Evolutionary conservation across 140 eudicot genomes (phyloP).

Genomic region (Ambrosia hybrid): DNA sequence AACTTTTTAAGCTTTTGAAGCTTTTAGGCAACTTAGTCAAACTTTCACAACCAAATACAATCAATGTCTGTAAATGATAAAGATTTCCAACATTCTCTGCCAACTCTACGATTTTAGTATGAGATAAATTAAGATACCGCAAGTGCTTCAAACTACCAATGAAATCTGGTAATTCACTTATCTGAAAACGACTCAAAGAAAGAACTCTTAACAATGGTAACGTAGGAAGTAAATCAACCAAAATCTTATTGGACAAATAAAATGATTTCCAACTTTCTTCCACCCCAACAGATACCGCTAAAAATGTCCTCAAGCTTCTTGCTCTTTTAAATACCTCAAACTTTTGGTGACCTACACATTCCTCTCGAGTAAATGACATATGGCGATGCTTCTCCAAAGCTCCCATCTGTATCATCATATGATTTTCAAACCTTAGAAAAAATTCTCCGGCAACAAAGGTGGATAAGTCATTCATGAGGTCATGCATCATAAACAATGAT

Average conservation of each 20-base stretch:
- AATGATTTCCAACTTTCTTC: background rate
- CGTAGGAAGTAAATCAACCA: background rate
- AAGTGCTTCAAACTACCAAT: background rate
- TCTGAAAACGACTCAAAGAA: background rate
- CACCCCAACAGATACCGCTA: background rate
- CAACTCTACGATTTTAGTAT: background rate
- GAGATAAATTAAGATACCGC: background rate
- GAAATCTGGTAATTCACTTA: background rate
- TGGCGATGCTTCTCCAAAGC: background rate
- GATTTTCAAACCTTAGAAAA: background rate
- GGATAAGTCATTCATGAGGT: background rate
- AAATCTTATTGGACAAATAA: background rate
- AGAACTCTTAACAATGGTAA: background rate
- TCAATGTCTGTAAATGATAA: background rate
- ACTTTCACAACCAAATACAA: background rate
- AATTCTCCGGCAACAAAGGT: background rate
- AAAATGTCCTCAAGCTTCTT: background rate
- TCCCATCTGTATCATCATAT: background rate
- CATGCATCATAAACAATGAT: too few relatives aligned
- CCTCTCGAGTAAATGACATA: background rate
- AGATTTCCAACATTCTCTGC: background rate
- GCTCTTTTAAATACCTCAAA: background rate
- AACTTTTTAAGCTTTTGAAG: too few relatives aligned
- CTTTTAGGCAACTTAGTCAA: background rate
- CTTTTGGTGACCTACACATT: background rate